These are phyloP conservation scores for Leccinum fallax DNA, from an alignment of 1,284 basidiomycete species.

Conservation along the genomic window DNA sequence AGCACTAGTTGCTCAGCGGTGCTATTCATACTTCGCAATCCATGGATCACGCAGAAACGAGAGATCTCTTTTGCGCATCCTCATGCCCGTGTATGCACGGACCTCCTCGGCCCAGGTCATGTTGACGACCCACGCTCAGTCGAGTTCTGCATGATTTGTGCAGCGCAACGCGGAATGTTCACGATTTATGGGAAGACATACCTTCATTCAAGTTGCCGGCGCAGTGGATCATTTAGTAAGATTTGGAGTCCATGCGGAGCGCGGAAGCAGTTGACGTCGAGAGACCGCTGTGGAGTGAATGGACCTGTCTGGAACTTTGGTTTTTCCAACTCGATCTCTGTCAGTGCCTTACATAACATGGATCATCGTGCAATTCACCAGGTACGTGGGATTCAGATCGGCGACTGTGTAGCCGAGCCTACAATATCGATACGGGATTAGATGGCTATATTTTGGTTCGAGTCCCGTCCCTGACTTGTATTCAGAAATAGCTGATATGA, in stretches of 20 bases:
- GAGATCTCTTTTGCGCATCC: neutral
- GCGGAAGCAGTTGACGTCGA: neutral
- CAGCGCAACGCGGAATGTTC: neutral
- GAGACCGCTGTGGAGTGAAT: neutral
- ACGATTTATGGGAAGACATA: conserved; percentile 3
- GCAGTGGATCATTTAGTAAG: neutral
- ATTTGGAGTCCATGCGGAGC: neutral
- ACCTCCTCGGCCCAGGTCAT: neutral
- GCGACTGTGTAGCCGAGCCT: neutral
- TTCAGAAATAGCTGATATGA: neutral
- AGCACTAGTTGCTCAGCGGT: neutral
- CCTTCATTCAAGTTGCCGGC: neutral
- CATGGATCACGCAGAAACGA: neutral
- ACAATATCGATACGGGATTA: neutral
- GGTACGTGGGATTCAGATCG: neutral
- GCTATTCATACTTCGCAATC: neutral
- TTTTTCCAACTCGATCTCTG: neutral
- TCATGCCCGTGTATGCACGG: neutral
- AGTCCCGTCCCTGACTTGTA: neutral
- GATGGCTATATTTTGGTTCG: conserved; percentile 1
- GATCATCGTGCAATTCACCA: neutral
- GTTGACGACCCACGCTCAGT: neutral
- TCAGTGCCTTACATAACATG: neutral
- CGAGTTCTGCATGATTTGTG: neutral
- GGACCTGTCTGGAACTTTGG: neutral